phyloP scores from a whole-genome alignment of 805 yeast genomes.

The Candida incommunis region DNA sequence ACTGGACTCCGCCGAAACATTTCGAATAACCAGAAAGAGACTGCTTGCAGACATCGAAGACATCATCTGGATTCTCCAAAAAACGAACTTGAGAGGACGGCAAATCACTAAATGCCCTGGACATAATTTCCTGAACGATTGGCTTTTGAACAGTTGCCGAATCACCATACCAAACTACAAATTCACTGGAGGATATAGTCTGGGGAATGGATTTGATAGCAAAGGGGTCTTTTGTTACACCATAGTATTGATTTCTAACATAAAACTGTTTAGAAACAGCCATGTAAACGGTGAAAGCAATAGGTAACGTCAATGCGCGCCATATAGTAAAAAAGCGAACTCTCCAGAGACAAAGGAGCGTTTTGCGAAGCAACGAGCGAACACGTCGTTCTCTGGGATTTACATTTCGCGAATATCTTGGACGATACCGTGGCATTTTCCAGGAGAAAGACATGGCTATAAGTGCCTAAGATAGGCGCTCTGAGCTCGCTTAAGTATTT shows the following conservation, averaged over 20 bases:
- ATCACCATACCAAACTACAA: slow-evolving; percentile 4
- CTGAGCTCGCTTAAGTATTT: too few species aligned
- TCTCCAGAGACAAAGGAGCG: not conserved
- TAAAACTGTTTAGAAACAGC: slow-evolving; percentile 18
- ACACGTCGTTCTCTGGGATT: not conserved
- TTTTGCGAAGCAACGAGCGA: not conserved
- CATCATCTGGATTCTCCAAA: slow-evolving; percentile 14
- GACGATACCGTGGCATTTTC: too few species aligned
- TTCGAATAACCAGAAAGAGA: slow-evolving; percentile 19
- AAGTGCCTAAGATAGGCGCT: too few species aligned
- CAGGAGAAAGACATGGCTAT: too few species aligned
- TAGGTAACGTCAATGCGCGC: not conserved
- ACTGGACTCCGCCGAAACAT: slow-evolving; percentile 24
- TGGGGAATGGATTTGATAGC: slow-evolving; percentile 13
- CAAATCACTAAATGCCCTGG: slow-evolving; percentile 17
- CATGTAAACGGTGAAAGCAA: not conserved
- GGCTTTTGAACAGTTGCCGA: slow-evolving; percentile 3
- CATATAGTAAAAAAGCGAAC: not conserved
- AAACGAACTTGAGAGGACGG: slow-evolving; percentile 16
- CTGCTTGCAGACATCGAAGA: slow-evolving; percentile 17
- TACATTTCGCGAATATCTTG: not conserved
- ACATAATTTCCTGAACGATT: slow-evolving; percentile 18
- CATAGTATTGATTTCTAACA: slow-evolving; percentile 18
- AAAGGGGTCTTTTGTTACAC: slow-evolving; percentile 16
- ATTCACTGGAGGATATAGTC: slow-evolving; percentile 8